Percentiles rank a stretch among this genome's conserved stretches.
Conservation (phyloP, 2,329 filamentous ascomycete genomes). For the Boeremia exigua region DNA sequence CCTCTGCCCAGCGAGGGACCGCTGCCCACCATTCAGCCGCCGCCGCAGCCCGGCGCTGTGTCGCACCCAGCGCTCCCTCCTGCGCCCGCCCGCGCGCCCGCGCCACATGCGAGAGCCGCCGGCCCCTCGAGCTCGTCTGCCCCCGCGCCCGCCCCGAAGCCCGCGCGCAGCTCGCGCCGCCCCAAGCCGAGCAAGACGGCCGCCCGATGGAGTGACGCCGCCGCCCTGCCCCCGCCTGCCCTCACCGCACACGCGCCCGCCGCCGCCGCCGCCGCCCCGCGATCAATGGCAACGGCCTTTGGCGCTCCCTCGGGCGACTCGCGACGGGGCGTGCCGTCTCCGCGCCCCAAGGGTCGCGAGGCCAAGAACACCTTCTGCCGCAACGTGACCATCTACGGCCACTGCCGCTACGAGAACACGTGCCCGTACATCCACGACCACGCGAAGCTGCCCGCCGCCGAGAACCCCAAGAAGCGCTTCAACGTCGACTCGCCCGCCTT, state of each 20-base stretch:
- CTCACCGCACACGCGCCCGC: conserved; percentile 18
- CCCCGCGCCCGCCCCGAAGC: conserved; percentile 35
- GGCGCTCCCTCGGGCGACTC: conserved; percentile 47
- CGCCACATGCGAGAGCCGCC: conserved; percentile 37
- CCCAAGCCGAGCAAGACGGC: conserved; percentile 33
- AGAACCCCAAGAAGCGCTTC: conserved; percentile 72
- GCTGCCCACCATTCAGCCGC: conserved; percentile 37
- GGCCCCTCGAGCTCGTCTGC: conserved; percentile 35
- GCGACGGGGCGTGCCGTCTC: conserved; percentile 51
- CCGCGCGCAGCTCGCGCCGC: conserved; percentile 34
- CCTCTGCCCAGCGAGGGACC: conserved; percentile 17
- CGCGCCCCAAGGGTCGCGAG: conserved; percentile 56
- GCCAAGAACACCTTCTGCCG: conserved; percentile 88
- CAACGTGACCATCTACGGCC: conserved; percentile 91
- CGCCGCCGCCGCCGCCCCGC: conserved; percentile 7
- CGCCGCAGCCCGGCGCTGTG: conserved; percentile 34
- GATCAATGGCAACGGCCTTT: conserved; percentile 48
- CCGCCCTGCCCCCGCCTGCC: conserved; percentile 14
- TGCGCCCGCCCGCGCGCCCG: conserved; percentile 20
- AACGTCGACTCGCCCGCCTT: conserved; percentile 98
- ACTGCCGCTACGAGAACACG: conserved; percentile 87
- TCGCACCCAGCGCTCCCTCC: conserved; percentile 22
- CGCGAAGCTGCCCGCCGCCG: conserved; percentile 64
- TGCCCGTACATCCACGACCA: conserved; percentile 90
- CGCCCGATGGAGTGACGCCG: conserved; percentile 39